A percentile compares a stretch with the other conserved stretches of the same genome.
Conservation (phyloP, 495 filamentous ascomycete genomes). For the Aspergillus saccharolyticus region DNA sequence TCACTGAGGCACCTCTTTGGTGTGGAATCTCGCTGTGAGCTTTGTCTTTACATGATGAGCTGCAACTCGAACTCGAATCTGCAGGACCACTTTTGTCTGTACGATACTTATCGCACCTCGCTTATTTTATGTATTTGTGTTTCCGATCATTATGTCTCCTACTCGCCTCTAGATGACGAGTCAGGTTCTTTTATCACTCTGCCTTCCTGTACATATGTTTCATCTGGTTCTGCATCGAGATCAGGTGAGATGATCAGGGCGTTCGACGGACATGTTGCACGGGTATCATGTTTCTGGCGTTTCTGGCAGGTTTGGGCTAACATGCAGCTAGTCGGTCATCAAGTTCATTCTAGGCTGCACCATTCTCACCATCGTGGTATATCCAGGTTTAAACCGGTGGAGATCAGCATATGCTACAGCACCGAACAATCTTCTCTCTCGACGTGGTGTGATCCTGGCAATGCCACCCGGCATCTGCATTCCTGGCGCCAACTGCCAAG, state of each 20-base stretch:
- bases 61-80: background rate
- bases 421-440: background rate
- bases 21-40: background rate
- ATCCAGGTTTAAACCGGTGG: background rate
- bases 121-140: background rate
- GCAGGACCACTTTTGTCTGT: background rate
- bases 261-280: background rate
- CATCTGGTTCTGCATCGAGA: background rate
- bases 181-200: background rate
- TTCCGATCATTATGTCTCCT: background rate
- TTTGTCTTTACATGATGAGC: background rate
- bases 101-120: background rate
- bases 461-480: background rate
- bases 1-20: background rate
- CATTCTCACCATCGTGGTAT: background rate
- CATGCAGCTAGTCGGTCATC: background rate
- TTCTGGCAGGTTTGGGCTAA: background rate
- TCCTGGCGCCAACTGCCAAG: background rate
- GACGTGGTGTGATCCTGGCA: background rate
- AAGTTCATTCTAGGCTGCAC: background rate
- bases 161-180: background rate
- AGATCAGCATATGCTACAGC: background rate
- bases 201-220: constrained; percentile 4
- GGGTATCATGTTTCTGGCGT: background rate
- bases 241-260: background rate